Evolutionary conservation across 345 rosid species (phyloP).

Genomic region (Balakata baccata): DNA sequence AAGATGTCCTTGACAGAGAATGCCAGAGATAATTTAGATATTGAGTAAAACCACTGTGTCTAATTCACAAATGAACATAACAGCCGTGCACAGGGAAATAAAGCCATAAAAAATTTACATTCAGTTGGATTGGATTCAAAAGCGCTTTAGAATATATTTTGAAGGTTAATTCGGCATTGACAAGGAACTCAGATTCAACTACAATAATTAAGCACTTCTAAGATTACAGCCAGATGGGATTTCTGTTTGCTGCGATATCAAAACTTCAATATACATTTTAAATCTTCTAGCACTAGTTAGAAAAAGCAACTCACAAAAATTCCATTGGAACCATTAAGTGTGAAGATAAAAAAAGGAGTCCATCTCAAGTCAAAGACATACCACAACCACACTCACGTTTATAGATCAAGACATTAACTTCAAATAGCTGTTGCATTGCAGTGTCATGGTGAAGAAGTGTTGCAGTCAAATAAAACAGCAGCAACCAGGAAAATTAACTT

Average conservation of each 20-base stretch:
- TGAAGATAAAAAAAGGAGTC: not conserved
- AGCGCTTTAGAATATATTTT: no score
- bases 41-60: not conserved
- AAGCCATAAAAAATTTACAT: not conserved
- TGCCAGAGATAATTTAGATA: conserved; percentile 2
- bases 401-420: not conserved
- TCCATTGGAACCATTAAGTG: not conserved
- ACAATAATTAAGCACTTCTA: not conserved
- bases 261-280: not conserved
- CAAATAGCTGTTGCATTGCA: not conserved
- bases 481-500: not conserved
- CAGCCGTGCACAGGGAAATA: not conserved
- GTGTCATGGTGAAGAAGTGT: not conserved
- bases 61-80: not conserved
- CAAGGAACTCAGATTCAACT: conserved; percentile 1
- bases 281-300: not conserved
- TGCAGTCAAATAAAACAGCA: not conserved
- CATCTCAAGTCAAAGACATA: not conserved
- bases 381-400: not conserved
- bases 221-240: not conserved
- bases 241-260: not conserved
- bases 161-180: not conserved
- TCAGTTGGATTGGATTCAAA: not conserved
- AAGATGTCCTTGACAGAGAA: not conserved
- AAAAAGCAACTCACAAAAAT: not conserved